Conservation (phyloP, 768 basidiomycete species). For the Trametes punicea region DNA sequence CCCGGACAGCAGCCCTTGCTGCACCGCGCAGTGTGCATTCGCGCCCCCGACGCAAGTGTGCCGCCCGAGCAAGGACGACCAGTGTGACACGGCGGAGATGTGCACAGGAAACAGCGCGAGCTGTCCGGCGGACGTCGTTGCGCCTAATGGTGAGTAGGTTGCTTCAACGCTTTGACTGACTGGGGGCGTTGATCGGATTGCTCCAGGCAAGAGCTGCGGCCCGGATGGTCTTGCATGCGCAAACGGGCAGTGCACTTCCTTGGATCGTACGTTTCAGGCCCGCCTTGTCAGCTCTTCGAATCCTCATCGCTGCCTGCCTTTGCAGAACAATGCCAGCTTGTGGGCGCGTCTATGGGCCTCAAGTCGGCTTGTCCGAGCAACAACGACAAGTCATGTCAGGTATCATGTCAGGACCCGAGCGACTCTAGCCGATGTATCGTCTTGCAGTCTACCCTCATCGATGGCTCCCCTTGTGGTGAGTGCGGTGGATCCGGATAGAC, state of each 20-base stretch:
- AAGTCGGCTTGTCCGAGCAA: constrained; percentile 61
- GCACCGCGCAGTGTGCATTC: constrained; percentile 65
- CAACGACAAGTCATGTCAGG: constrained; percentile 66
- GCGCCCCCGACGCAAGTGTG: constrained; percentile 68
- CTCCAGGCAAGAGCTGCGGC: constrained; percentile 65
- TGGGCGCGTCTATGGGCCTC: constrained; percentile 70
- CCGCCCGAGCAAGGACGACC: constrained; percentile 58
- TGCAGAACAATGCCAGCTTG: constrained; percentile 69
- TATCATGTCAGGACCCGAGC: constrained; percentile 75
- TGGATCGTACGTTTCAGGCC: constrained; percentile 46
- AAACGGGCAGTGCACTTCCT: constrained; percentile 73
- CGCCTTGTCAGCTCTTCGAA: constrained; percentile 2
- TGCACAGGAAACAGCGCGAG: constrained; percentile 73
- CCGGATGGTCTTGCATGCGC: constrained; percentile 64
- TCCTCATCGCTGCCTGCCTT: constrained; percentile 6
- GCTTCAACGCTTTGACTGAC: background rate
- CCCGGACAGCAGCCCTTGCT: constrained; percentile 72
- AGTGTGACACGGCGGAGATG: constrained; percentile 68
- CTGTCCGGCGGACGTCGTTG: constrained; percentile 65
- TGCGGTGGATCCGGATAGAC: no score
- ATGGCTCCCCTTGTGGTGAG: constrained; percentile 83
- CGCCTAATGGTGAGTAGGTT: constrained; percentile 52
- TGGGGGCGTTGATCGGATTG: background rate
- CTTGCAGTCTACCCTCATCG: constrained; percentile 66
- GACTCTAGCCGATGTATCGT: constrained; percentile 59